Conservation (phyloP, 768 basidiomycete species). For the Russula griseocarnosa region DNA sequence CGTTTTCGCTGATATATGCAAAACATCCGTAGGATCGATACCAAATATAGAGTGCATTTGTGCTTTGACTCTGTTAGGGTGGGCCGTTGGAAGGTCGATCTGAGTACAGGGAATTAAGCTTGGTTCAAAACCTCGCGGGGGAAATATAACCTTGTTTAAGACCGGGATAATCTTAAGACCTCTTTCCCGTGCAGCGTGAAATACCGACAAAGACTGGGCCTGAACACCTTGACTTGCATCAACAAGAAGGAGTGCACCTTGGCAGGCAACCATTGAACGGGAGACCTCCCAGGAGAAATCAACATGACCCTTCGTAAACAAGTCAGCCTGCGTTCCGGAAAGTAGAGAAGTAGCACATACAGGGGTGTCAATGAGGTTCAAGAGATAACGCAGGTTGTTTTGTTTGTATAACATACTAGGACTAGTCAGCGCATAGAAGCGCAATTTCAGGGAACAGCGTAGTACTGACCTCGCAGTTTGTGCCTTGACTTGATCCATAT, state of each 20-base stretch:
- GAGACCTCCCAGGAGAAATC: conserved; percentile 98
- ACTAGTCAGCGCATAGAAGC: conserved; percentile 24
- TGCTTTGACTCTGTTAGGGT: conserved; percentile 71
- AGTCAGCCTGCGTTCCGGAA: neutral
- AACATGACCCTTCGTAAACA: conserved; percentile 70
- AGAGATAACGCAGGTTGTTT: conserved; percentile 56
- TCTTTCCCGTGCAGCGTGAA: conserved; percentile 79
- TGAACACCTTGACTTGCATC: conserved; percentile 98
- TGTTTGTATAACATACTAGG: conserved; percentile 72
- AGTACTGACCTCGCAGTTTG: conserved; percentile 76
- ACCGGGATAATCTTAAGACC: conserved; percentile 84
- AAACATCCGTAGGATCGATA: conserved; percentile 65
- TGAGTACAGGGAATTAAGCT: conserved; percentile 33
- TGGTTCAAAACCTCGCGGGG: neutral
- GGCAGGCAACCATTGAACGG: conserved; percentile 85
- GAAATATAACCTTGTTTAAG: conserved; percentile 71
- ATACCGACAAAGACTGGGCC: conserved; percentile 95
- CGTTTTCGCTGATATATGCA: conserved; percentile 89
- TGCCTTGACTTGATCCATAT: conserved; percentile 68
- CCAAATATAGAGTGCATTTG: conserved; percentile 85
- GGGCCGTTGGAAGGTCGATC: conserved; percentile 91
- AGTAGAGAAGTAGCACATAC: conserved; percentile 39
- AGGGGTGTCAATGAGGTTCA: conserved; percentile 96
- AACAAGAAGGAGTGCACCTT: conserved; percentile 81
- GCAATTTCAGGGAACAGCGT: neutral